Evolutionary conservation across 2,329 filamentous ascomycete species (phyloP), one percentile per base, ranked within the genome.

Genomic region (Metarhizium guizhouense): DNA sequence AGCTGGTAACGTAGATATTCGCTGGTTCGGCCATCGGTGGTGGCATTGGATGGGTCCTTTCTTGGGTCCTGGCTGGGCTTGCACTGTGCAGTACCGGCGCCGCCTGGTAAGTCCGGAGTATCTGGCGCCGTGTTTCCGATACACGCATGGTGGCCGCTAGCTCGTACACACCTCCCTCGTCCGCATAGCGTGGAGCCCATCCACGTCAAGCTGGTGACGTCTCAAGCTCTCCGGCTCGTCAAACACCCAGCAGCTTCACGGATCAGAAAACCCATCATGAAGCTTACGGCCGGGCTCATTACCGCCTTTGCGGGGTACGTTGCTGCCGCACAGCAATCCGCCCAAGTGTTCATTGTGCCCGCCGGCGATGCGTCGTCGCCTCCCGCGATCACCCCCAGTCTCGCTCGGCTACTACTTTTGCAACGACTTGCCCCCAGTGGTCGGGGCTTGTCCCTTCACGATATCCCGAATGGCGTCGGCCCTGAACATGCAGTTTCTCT

Each of bases 401-500:
- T 83, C 65, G 80, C 78, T 56, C 76, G 80, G 64, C 74, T 85
- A 57, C 75, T 86, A 63, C 67, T 86, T 51, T 76, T 83, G 13
- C 81, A 83, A 65, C 78, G 83, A 53, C 69, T 83, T 56, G 74
- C 74, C 18, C 71, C 73, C 55, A 67, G 72, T 38, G 71, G 74
- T 63, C 75, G 74, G 64, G 78, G 74, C 59, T 75, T 76, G 60
- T 74, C 73, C 61, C 72, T 73, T 63, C 75, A 70, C 65, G 77
- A 75, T 62, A 72, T 76, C 53, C 75, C 72, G 42, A 66, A 70
- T 32, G 68, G 67, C 38, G 60, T 73, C 57, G 66, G 73, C 49
- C 53, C 63, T 29, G 72, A 77, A 56, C 75, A 81, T 47, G 77
- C 80, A 8, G 69, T 88, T 43, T 71, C 74, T 51, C 71, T 81